These are phyloP conservation scores for Quercus glauca DNA, from an alignment of 306 rosid genomes.

Conservation along the genomic window DNA sequence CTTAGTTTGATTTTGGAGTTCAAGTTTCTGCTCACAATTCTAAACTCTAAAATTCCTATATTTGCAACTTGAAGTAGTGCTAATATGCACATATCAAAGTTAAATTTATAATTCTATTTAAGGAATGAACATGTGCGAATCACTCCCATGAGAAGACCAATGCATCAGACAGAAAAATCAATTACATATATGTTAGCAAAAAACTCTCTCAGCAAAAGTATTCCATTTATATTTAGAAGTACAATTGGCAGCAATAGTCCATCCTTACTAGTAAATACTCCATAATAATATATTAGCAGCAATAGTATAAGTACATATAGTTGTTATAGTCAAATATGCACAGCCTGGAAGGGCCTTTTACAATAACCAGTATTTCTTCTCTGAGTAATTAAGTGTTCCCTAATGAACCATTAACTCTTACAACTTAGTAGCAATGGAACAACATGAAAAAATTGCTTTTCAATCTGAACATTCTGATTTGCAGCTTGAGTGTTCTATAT, in stretches of 20 bases:
- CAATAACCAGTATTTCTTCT: too few species aligned
- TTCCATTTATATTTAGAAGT: not conserved
- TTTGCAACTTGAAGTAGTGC: too few species aligned
- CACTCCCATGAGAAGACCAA: not conserved
- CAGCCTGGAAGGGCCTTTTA: too few species aligned
- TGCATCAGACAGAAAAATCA: not conserved
- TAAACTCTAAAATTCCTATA: too few species aligned
- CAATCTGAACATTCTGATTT: too few species aligned
- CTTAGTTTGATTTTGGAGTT: not conserved
- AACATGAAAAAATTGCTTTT: not conserved
- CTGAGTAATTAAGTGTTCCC: not conserved
- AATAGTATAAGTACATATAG: not conserved
- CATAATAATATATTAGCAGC: not conserved
- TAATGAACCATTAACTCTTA: not conserved
- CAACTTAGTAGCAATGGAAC: not conserved
- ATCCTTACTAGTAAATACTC: not conserved
- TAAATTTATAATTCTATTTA: too few species aligned
- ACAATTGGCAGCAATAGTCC: not conserved
- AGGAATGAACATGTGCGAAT: too few species aligned
- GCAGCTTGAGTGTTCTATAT: too few species aligned
- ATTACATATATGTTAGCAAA: not conserved
- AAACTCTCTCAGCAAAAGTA: not conserved
- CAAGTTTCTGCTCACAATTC: not conserved
- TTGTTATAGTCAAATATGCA: not conserved
- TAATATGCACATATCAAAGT: too few species aligned